Evolutionary conservation across 2,329 filamentous ascomycete genomes (phyloP).

Genomic region (Neonectria faginata): DNA sequence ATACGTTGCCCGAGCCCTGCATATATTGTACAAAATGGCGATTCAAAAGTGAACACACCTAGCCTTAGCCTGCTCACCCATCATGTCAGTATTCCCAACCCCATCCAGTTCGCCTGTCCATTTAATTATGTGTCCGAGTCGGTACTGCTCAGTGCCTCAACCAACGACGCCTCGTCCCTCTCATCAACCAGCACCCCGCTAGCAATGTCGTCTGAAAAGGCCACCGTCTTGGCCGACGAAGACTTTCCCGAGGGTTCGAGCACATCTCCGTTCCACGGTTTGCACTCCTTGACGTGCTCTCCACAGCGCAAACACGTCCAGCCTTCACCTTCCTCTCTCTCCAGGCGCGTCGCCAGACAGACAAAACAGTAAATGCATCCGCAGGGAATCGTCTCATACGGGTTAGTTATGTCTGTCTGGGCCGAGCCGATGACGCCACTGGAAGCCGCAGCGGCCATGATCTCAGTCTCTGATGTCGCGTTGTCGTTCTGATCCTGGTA

Average conservation of each 20-base stretch:
- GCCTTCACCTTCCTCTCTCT: conserved; percentile 92
- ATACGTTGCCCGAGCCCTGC: not conserved
- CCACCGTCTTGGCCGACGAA: conserved; percentile 67
- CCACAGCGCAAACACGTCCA: conserved; percentile 94
- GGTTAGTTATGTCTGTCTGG: conserved; percentile 94
- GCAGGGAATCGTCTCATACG: conserved; percentile 91
- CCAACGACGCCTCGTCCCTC: conserved; percentile 36
- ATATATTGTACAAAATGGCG: conserved; percentile 15
- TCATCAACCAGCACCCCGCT: conserved; percentile 50
- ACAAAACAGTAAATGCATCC: conserved; percentile 97
- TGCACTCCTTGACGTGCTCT: conserved; percentile 83
- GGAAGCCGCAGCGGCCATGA: conserved; percentile 76
- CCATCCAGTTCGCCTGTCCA: not conserved
- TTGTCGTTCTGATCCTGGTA: conserved; percentile 90
- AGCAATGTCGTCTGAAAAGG: conserved; percentile 68
- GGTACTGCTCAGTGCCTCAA: conserved; percentile 40
- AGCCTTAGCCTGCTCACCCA: conserved; percentile 4
- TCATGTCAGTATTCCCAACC: conserved; percentile 6
- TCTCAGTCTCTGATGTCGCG: conserved; percentile 78
- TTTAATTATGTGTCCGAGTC: conserved; percentile 33
- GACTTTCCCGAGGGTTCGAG: conserved; percentile 67
- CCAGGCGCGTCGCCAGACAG: conserved; percentile 89
- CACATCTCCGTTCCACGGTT: conserved; percentile 92
- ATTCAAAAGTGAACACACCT: conserved; percentile 8
- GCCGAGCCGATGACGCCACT: conserved; percentile 87